Conservation (phyloP, 805 yeast genomes). For the Wickerhamomyces hampshirensis region DNA sequence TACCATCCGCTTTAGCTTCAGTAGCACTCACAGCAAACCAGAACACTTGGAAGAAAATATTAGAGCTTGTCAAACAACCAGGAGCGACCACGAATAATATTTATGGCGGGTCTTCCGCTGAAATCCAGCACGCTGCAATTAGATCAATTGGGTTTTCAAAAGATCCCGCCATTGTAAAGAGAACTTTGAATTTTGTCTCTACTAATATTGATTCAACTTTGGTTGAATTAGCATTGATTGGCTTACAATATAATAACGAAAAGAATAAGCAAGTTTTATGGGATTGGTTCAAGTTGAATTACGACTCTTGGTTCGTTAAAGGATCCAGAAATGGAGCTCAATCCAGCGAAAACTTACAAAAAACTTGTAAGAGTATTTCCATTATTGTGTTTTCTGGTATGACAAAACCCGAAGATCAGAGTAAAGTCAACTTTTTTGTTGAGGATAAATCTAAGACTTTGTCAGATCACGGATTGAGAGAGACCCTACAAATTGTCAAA, state of each 20-base stretch:
- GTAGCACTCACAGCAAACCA: slow-evolving; percentile 33
- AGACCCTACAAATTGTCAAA: slow-evolving; percentile 12
- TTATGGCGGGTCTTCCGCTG: slow-evolving; percentile 22
- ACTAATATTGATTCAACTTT: slow-evolving; percentile 51
- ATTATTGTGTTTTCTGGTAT: slow-evolving; percentile 31
- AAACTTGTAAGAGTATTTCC: slow-evolving; percentile 38
- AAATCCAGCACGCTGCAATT: slow-evolving; percentile 53
- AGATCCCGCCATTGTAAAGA: slow-evolving; percentile 41
- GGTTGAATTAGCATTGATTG: slow-evolving; percentile 55
- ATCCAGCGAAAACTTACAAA: slow-evolving; percentile 40
- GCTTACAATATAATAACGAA: slow-evolving; percentile 38
- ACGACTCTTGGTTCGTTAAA: slow-evolving; percentile 46
- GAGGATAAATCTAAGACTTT: slow-evolving; percentile 27
- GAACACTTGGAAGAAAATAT: slow-evolving; percentile 55
- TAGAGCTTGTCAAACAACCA: slow-evolving; percentile 48
- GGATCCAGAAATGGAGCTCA: slow-evolving; percentile 42
- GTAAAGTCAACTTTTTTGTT: slow-evolving; percentile 28
- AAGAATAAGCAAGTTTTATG: slow-evolving; percentile 36
- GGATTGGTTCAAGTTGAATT: slow-evolving; percentile 54
- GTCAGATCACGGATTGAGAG: slow-evolving; percentile 36
- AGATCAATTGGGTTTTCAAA: slow-evolving; percentile 48
- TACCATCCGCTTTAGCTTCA: slow-evolving; percentile 40
- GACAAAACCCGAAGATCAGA: slow-evolving; percentile 26
- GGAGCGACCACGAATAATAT: slow-evolving; percentile 36
- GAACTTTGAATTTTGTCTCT: slow-evolving; percentile 51